Evolutionary conservation across 768 basidiomycete species (phyloP).

Genomic region (Candolleomyces efflorescens): DNA sequence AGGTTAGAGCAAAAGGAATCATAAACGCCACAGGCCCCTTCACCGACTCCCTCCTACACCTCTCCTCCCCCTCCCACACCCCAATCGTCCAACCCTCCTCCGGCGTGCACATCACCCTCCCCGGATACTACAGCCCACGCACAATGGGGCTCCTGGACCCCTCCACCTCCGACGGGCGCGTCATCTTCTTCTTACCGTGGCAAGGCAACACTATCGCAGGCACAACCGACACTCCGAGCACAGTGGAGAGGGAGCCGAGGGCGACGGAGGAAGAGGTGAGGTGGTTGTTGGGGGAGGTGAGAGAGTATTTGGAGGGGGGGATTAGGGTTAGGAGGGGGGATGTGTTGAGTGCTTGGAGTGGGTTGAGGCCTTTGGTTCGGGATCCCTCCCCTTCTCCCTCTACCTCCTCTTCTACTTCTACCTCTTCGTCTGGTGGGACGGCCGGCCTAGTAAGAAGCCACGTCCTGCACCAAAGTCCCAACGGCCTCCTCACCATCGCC

Average conservation of each 20-base stretch:
- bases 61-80: constrained; percentile 73
- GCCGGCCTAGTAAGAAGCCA: constrained; percentile 91
- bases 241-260: constrained; percentile 67
- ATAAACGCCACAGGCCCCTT: constrained; percentile 98
- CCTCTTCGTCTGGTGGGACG: no score
- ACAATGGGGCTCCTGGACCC: constrained; percentile 96
- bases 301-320: constrained; percentile 84
- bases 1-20: constrained; percentile 52
- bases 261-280: constrained; percentile 93
- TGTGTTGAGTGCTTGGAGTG: constrained; percentile 93
- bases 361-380: constrained; percentile 84
- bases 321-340: constrained; percentile 93
- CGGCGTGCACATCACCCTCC: constrained; percentile 94
- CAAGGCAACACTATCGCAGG: constrained; percentile 97
- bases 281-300: constrained; percentile 94
- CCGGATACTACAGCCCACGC: constrained; percentile 93
- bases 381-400: no score
- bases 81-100: constrained; percentile 91
- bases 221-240: constrained; percentile 84
- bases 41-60: constrained; percentile 75
- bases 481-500: constrained; percentile 88
- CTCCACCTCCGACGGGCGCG: constrained; percentile 90
- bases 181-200: constrained; percentile 99
- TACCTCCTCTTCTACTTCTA: no score
- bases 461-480: constrained; percentile 77